Base-by-base conservation (phyloP, 805 yeast genomes). In the Millerago galiae region DNA sequence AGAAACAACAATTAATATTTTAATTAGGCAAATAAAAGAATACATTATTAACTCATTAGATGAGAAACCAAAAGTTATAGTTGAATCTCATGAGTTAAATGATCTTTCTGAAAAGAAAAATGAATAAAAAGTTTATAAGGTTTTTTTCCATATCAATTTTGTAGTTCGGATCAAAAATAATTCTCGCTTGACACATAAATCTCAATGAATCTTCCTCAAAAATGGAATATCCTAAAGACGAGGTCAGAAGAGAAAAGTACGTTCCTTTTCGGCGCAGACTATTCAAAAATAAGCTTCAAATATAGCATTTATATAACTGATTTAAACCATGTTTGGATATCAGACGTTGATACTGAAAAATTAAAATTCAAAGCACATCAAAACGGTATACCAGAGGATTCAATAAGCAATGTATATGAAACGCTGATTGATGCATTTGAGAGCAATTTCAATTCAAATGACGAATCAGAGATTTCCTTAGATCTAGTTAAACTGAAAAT, bases 1-100 rank as follows among this genome's bases (percentile, higher is more conserved):
- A 5, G 72, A 74, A 43, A 71, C 81, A 15, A 75, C 83, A 55
- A 38, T 73, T 11, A 77, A 76, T 31, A 83, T 83, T 53, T 65
- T 81, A 0, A 57, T 77, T 32, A 64, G 60, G 1, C 75, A 83
- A 16, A 78, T 71, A 13, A 87, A 46, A 48, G 48, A 70, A 37
- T 79, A 75, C 53, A 58, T 85, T 46, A 75, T 78, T 44, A 80
- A 77, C 41, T 58, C 80, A 42, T 63, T 85, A 16, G 85, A 81
- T 33, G 83, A 77, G 15, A 62, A 48, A 29, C 44, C 37, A 34
- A 29, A 48, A 33, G 38, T 44, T 16, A 45, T 38, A 6, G 46
- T 40, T 9, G 40, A 63, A 34, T 52, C 49, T 25, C 59, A 57
- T 42, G 67, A 65, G 38, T 45, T 66, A 53, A 52, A 59, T 24